These are phyloP conservation scores for Kwoniella pini DNA, from an alignment of 768 basidiomycete genomes.

Conservation along the genomic window DNA sequence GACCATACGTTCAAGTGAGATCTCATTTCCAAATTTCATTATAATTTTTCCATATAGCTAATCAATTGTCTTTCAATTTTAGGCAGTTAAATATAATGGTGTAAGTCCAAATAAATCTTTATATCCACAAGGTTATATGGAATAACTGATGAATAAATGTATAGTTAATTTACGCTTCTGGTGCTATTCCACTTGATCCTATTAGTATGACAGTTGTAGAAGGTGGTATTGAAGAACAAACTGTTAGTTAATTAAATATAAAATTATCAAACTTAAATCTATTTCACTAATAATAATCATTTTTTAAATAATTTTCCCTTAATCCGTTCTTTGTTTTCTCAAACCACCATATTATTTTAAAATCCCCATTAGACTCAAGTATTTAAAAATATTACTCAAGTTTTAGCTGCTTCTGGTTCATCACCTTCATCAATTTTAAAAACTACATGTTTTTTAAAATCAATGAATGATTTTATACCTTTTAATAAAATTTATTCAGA, in stretches of 20 bases:
- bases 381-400: constrained; percentile 78
- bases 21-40: not conserved
- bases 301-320: no score
- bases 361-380: constrained; percentile 66
- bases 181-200: constrained; percentile 82
- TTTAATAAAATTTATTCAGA: constrained; percentile 80
- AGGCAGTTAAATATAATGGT: constrained; percentile 79
- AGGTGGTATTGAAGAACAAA: constrained; percentile 73
- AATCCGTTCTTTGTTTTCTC: not conserved
- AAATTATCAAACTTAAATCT: no score
- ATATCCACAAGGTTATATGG: not conserved
- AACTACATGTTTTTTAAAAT: constrained; percentile 90
- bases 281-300: no score
- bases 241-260: no score
- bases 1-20: constrained; percentile 63
- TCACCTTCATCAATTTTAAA: constrained; percentile 80
- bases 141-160: not conserved
- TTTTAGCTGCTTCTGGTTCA: constrained; percentile 80
- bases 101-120: constrained; percentile 37
- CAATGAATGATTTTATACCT: constrained; percentile 82
- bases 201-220: constrained; percentile 70
- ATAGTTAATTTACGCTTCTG: constrained; percentile 77
- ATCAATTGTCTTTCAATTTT: not conserved
- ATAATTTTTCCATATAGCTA: not conserved
- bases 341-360: no score